Conservation (phyloP, 257 asterid species). For the Eustoma russellianum region DNA sequence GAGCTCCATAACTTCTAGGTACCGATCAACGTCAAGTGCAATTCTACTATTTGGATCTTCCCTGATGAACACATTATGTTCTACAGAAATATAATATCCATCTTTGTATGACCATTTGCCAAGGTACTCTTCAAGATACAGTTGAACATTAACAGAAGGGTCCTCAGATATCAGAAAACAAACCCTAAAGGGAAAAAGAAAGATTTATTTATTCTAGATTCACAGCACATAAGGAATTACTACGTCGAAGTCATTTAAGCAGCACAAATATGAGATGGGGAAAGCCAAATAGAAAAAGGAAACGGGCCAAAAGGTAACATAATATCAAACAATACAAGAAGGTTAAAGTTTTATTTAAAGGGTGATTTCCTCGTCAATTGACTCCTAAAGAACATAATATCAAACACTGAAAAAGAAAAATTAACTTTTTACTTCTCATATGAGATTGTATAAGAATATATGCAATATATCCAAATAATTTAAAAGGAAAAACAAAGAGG, state of each 20-base stretch:
- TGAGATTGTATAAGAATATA: too few relatives aligned
- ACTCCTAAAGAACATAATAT: too few relatives aligned
- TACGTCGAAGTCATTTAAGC: not conserved
- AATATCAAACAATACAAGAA: too few relatives aligned
- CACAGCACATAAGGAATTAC: not conserved
- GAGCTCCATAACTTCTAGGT: conserved; percentile 69
- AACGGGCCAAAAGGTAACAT: too few relatives aligned
- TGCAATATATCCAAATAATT: too few relatives aligned
- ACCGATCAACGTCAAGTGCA: conserved; percentile 43
- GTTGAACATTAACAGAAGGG: conserved; percentile 38
- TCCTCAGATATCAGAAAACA: conserved; percentile 57
- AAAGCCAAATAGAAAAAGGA: too few relatives aligned
- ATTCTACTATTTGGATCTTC: conserved; percentile 25
- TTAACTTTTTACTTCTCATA: too few relatives aligned
- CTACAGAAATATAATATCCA: conserved; percentile 29
- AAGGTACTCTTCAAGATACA: conserved; percentile 60
- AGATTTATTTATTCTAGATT: not conserved
- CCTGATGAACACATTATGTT: conserved; percentile 15
- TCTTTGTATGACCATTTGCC: conserved; percentile 45
- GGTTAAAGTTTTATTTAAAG: too few relatives aligned
- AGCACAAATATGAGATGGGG: too few relatives aligned
- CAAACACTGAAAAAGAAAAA: too few relatives aligned
- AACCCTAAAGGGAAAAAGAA: conserved; percentile 39
- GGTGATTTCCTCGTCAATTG: too few relatives aligned
- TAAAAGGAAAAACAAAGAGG: too few relatives aligned